These are phyloP conservation scores for Cunninghamia lanceolata DNA, from an alignment of 75 land plant genomes.

Conservation along the genomic window DNA sequence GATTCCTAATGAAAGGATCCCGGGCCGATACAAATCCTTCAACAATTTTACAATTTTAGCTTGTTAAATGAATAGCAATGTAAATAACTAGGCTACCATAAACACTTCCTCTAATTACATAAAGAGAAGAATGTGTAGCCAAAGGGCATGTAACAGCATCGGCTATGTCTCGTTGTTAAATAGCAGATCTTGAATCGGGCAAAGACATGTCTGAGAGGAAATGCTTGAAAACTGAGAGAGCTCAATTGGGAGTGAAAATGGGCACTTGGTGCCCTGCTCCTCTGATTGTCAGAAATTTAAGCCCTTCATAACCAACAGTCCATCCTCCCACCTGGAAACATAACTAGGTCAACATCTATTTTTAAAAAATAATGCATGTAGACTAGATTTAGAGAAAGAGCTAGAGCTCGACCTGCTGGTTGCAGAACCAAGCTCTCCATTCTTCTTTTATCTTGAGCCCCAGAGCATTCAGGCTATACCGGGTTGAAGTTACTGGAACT, in stretches of 20 bases:
- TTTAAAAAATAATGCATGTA: neutral
- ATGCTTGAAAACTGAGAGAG: constrained; percentile 24
- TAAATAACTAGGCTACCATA: no score
- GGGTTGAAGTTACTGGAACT: constrained; percentile 63
- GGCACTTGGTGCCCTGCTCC: constrained; percentile 91
- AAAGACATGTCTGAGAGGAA: constrained; percentile 11
- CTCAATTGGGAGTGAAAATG: constrained; percentile 18
- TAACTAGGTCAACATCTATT: neutral
- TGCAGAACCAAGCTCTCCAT: constrained; percentile 60
- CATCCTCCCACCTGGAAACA: constrained; percentile 54
- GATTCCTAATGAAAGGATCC: neutral
- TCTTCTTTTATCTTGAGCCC: constrained; percentile 34
- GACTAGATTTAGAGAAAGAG: neutral
- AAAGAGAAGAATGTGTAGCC: neutral
- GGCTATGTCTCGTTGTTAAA: neutral
- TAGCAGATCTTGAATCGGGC: constrained; percentile 7
- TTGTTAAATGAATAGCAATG: no score
- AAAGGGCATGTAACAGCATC: neutral
- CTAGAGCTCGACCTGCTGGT: constrained; percentile 36
- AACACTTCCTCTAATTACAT: neutral
- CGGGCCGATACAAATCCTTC: neutral
- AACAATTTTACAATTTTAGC: no score
- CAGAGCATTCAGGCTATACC: constrained; percentile 43
- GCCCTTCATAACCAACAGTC: constrained; percentile 54
- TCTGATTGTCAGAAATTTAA: constrained; percentile 68